These are phyloP conservation scores for Cucumis hystrix DNA, from an alignment of 306 rosid species.

Conservation along the genomic window DNA sequence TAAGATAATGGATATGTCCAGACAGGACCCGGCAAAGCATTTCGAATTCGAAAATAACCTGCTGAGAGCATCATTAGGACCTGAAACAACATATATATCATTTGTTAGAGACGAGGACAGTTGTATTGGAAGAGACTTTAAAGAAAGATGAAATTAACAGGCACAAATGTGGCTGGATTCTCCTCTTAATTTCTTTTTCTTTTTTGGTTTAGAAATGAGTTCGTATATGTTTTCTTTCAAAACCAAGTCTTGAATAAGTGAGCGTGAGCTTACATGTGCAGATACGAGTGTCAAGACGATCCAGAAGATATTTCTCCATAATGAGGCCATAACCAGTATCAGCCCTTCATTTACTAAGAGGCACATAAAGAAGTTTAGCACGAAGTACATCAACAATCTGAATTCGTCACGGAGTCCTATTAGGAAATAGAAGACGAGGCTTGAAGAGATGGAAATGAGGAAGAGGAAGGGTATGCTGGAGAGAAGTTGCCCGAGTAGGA, in stretches of 20 bases:
- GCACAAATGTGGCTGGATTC: background rate
- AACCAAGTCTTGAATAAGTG: background rate
- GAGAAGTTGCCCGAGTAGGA: constrained; percentile 81
- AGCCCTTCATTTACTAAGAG: constrained; percentile 87
- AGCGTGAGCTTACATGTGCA: constrained; percentile 56
- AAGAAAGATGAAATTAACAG: background rate
- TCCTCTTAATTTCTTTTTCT: too few species aligned
- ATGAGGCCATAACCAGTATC: constrained; percentile 54
- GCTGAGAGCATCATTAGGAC: constrained; percentile 95
- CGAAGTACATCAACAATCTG: constrained; percentile 94
- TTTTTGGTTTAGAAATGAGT: background rate
- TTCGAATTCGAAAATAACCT: constrained; percentile 86
- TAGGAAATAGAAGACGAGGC: constrained; percentile 86
- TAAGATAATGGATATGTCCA: constrained; percentile 91
- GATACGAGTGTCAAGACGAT: constrained; percentile 70
- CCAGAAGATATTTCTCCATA: constrained; percentile 76
- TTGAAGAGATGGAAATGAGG: constrained; percentile 86
- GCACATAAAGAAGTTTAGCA: constrained; percentile 84
- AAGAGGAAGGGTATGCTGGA: constrained; percentile 96
- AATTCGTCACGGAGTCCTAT: constrained; percentile 79
- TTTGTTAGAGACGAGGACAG: constrained; percentile 6
- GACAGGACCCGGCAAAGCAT: constrained; percentile 59
- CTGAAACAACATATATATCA: constrained; percentile 24
- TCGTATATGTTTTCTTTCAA: background rate
- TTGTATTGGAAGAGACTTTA: background rate